phyloP scores from a whole-genome alignment of 179 eudicot genomes.

The Beta macrorhiza region DNA sequence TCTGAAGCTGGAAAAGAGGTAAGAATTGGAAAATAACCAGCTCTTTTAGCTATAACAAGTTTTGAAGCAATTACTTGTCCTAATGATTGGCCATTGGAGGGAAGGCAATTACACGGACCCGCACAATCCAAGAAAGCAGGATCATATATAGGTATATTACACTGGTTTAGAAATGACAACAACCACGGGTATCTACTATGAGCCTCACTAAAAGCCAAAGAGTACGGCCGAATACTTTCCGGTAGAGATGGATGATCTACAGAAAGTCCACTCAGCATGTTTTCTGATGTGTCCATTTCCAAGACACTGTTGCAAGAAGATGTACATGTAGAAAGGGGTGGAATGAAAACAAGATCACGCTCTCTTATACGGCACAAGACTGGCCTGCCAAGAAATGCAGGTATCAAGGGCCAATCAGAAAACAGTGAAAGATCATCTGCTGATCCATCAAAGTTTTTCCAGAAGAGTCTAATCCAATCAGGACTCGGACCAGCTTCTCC shows the following conservation, averaged over 20 bases:
- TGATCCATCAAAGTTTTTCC: constrained; percentile 79
- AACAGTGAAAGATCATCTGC: constrained; percentile 72
- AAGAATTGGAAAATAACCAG: constrained; percentile 80
- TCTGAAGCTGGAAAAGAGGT: constrained; percentile 63
- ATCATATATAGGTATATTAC: constrained; percentile 87
- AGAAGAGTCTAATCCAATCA: constrained; percentile 92
- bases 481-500: constrained; percentile 86
- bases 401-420: constrained; percentile 97
- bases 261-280: constrained; percentile 33
- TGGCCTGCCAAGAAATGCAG: constrained; percentile 95
- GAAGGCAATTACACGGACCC: constrained; percentile 65
- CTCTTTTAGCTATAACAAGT: constrained; percentile 75
- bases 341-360: constrained; percentile 77
- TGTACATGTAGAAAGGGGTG: constrained; percentile 47
- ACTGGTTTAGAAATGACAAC: constrained; percentile 76
- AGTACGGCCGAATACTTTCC: constrained; percentile 48
- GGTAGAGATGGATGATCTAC: constrained; percentile 41
- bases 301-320: constrained; percentile 28
- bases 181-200: constrained; percentile 80
- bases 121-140: constrained; percentile 79
- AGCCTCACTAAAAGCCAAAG: constrained; percentile 46
- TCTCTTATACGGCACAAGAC: constrained; percentile 90
- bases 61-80: constrained; percentile 83
- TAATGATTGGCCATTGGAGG: constrained; percentile 56
- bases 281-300: constrained; percentile 36